phyloP scores from a whole-genome alignment of 768 basidiomycete genomes.

The Auriscalpium orientale region DNA sequence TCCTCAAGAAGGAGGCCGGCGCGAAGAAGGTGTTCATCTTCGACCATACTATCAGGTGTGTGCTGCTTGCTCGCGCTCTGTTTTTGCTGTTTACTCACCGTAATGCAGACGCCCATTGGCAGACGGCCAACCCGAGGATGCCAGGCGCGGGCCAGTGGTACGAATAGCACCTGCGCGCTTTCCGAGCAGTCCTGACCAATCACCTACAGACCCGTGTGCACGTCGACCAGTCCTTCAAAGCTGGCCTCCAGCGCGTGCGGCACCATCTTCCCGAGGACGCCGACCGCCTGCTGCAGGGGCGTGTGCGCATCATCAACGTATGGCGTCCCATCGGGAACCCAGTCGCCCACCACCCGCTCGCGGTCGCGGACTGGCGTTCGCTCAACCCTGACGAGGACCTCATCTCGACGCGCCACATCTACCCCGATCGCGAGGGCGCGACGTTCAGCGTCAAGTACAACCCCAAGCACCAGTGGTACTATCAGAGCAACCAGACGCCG shows the following conservation, averaged over 20 bases:
- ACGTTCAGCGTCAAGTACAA: slow-evolving; percentile 25
- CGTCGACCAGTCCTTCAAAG: slow-evolving; percentile 36
- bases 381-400: slow-evolving; percentile 31
- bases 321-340: slow-evolving; percentile 37
- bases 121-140: slow-evolving; percentile 5
- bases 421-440: slow-evolving; percentile 23
- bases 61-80: not conserved
- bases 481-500: slow-evolving; percentile 22
- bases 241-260: slow-evolving; percentile 30
- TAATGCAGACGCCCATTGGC: not conserved
- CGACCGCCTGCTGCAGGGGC: slow-evolving; percentile 31
- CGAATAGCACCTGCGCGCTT: slow-evolving; percentile 1
- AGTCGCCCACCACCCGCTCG: slow-evolving; percentile 34
- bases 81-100: not conserved
- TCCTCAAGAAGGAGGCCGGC: slow-evolving; percentile 32
- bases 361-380: slow-evolving; percentile 32
- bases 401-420: slow-evolving; percentile 29
- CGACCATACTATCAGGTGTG: slow-evolving; percentile 37
- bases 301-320: slow-evolving; percentile 39
- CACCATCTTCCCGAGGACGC: slow-evolving; percentile 34
- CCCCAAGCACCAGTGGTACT: slow-evolving; percentile 27
- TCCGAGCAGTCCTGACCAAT: not conserved
- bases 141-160: slow-evolving; percentile 28
- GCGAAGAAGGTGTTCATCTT: slow-evolving; percentile 36
- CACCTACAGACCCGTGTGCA: slow-evolving; percentile 30